Evolutionary conservation across 2,329 filamentous ascomycete genomes (phyloP), one percentile per base, ranked within the genome.

Genomic region (Monilinia vaccinii-corymbosi): DNA sequence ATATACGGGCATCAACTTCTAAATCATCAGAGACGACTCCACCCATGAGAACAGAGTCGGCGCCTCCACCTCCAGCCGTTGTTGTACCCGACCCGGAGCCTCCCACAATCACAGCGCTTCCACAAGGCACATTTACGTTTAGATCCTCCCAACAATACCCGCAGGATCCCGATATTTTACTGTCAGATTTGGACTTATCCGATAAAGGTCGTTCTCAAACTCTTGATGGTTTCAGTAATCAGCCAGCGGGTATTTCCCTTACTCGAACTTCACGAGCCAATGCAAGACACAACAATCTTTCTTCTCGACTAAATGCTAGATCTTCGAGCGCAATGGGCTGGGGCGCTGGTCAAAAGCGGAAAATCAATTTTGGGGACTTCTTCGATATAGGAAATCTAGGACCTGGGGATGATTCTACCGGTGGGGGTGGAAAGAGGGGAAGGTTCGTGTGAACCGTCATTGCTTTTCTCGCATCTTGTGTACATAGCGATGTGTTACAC

Each of bases 321-420:
- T 57, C 63, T 34, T 44, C 62, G 25, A 64, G 44, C 9, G 62
- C 66, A 4, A 66, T 89, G 10, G 84, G 84, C 5, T 80, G 80
- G 61, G 84, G 83, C 8, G 82, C 86, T 10, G 88, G 88, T 1
- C 80, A 84, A 66, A 93, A 93, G 73, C 81, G 88, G 46, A 82
- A 87, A 67, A 80, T 89, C 66, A 87, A 88, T 67, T 81, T 89
- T 68, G 82, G 84, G 28, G 88, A 92, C 68, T 85, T 91, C 58
- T 91, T 91, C 70, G 87, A 90, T 68, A 76, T 88, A 9, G 82
- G 83, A 57, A 84, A 82, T 64, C 72, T 88, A 55, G 80, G 80
- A 36, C 78, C 81, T 61, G 81, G 81, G 47, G 87, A 86, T 69
- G 86, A 89, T 61, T 62, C 63, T n/a, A 68, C 66, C 65, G 68